Evolutionary conservation across 768 basidiomycete species (phyloP).

Genomic region (Phaeotremella skinneri): DNA sequence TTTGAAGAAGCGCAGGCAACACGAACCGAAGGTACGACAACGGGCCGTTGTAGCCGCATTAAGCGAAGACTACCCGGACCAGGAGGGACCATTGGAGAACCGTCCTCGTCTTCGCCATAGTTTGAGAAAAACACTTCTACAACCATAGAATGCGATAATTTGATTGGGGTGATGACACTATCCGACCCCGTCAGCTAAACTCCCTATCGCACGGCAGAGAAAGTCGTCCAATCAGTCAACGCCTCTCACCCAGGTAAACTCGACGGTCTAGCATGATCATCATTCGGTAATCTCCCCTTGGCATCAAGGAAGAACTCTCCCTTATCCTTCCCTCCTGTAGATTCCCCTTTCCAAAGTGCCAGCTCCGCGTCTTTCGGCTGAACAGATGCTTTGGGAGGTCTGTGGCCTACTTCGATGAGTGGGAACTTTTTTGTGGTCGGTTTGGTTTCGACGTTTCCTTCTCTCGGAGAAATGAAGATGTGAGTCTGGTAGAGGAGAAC

Average conservation of each 20-base stretch:
- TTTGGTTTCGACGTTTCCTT: constrained; percentile 19
- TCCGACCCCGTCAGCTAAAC: constrained; percentile 4
- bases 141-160: constrained; percentile 29
- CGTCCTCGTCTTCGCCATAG: constrained; percentile 26
- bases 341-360: constrained; percentile 15
- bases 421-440: constrained; percentile 11
- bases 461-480: constrained; percentile 26
- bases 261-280: constrained; percentile 30
- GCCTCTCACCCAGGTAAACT: constrained; percentile 29
- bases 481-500: constrained; percentile 28
- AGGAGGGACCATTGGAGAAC: constrained; percentile 11
- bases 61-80: constrained; percentile 27
- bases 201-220: too few species aligned
- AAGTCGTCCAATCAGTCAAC: background rate
- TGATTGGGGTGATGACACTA: constrained; percentile 34
- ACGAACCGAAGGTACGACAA: constrained; percentile 28
- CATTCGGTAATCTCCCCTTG: constrained; percentile 36
- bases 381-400: constrained; percentile 14
- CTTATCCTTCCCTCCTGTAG: constrained; percentile 22
- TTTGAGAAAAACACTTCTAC: constrained; percentile 37
- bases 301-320: constrained; percentile 20
- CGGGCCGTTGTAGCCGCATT: constrained; percentile 21
- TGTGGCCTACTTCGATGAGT: constrained; percentile 12
- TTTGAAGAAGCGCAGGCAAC: too few species aligned
- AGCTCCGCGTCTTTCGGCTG: constrained; percentile 3